Percentiles rank a stretch among this genome's conserved stretches.
Evolutionary conservation across 1,284 basidiomycete species (phyloP).

Genomic region (Ganoderma sinense): DNA sequence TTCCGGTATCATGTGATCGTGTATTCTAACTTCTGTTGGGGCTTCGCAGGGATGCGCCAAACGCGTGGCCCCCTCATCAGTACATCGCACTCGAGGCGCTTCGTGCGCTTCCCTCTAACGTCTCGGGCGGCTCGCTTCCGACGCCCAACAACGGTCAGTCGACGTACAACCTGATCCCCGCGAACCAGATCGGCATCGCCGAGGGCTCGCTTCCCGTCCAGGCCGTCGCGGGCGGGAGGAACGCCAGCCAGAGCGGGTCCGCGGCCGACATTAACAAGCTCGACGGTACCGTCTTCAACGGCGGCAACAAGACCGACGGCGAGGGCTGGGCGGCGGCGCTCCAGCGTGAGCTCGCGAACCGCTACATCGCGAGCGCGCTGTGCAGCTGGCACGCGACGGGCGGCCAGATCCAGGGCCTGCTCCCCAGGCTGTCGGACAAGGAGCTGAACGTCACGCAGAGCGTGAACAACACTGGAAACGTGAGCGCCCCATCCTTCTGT

Average conservation of each 20-base stretch:
- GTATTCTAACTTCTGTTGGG: neutral
- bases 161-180: slow-evolving; percentile 73
- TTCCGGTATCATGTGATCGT: slow-evolving; percentile 9
- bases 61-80: slow-evolving; percentile 88
- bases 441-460: slow-evolving; percentile 83
- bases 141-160: slow-evolving; percentile 55
- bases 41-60: slow-evolving; percentile 70
- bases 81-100: slow-evolving; percentile 86
- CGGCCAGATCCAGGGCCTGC: slow-evolving; percentile 74
- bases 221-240: slow-evolving; percentile 55
- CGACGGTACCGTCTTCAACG: slow-evolving; percentile 74
- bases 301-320: slow-evolving; percentile 67
- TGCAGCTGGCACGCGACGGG: slow-evolving; percentile 93
- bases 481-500: slow-evolving; percentile 44
- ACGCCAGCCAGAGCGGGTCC: slow-evolving; percentile 60
- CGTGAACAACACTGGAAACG: slow-evolving; percentile 72
- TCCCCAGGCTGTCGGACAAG: slow-evolving; percentile 72
- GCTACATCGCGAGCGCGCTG: slow-evolving; percentile 83
- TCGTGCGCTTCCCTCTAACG: slow-evolving; percentile 71
- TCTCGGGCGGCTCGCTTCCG: slow-evolving; percentile 62
- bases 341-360: slow-evolving; percentile 77
- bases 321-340: slow-evolving; percentile 76
- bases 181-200: slow-evolving; percentile 76
- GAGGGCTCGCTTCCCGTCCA: slow-evolving; percentile 77
- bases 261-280: slow-evolving; percentile 65